Base-by-base conservation (phyloP, 495 filamentous ascomycete species). In the Articulospora tetracladia region DNA sequence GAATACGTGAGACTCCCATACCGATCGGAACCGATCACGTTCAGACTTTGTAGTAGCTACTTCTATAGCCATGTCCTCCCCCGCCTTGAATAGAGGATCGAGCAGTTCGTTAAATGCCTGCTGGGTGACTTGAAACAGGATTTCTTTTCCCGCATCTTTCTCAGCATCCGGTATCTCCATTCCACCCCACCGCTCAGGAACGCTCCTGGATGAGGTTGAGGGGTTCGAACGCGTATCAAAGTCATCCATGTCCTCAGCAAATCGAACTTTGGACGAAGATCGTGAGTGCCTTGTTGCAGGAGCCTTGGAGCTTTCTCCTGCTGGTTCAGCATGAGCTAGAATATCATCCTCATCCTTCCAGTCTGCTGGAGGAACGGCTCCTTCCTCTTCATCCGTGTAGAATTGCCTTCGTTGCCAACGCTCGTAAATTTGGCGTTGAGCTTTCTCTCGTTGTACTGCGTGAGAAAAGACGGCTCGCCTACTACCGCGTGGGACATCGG, bases 31-130 rank as follows among this genome's bases (percentile, higher is more conserved):
- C 52, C 73, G 74, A 47, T 83, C 77, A 36, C 91, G 85, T 55
- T 85, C 77, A 22, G 74, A 71, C 57, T 83, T 86, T 0, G 84
- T 91, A 17, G 81, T 77, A 39, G 83, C 80, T 10, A 82, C 85
- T 53, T 88, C 80, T 61, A 96, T 76, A 10, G 92, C 84, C 8
- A 89, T 70, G 58, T 91, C 86, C 72, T 98, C 94, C 61, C 88
- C 87, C 24, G 77, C 77, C 63, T 86, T 86, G 76, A 98, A 98
- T 0, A 98, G 76, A 11, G 85, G 77, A 69, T 97, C 90, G 4
- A 98, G 81, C 3, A 98, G 76, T 70, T 98, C 92, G 67, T 97
- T 97, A 71, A 96, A 87, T 0, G 89, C 91, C 67, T 96, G 86
- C 66, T 96, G 91, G 0, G 88, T 90, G 19, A 93, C 85, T 68